Base-by-base conservation (phyloP, 805 yeast genomes). In the Lachancea thermotolerans region DNA sequence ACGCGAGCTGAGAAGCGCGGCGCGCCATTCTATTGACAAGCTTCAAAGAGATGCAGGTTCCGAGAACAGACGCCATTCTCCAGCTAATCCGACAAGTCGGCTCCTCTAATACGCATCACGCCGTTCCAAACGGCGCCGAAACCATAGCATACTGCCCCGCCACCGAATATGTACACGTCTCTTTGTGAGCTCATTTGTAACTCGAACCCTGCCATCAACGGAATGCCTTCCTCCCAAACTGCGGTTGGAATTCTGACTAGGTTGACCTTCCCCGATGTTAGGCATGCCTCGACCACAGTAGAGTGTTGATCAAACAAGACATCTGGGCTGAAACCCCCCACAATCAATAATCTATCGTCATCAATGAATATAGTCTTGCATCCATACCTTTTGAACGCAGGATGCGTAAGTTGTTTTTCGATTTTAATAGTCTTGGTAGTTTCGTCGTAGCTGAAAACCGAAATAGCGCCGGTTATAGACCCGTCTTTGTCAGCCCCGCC, bases 111-210 rank as follows among this genome's bases (percentile, higher is more conserved):
- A 10, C 35, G 17, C 40, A 41, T 17, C 15, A 15, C 12, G 8
- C 16, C 32, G 38, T 75, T 75, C 73, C 76, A 73, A 16, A 70
- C 71, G 0, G 81, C 69, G 0, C 95, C 95, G 65, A 85, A 86
- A 0, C 90, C 83, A 52, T 82, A 85, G 57, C 95, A 85, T 1
- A 85, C 87, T 0, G 85, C 90, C 3, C 95, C 95, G 2, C 95
- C 91, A 8, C 81, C 84, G 36, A 77, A 50, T 2, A 62, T 37
- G 16, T 64, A 43, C 6, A 59, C 16, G 5, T 51, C 50, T 2
- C 47, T 45, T n/a, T 50, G 39, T 3, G 53, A 39, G 6, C 60
- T 32, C 2, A 59, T 56, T 10, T 66, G 59, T 18, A 74, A 44
- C 31, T 72, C 75, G 49, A 74, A 74, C 1, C 89, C 89, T 9